Evolutionary conservation across 495 filamentous ascomycete genomes (phyloP), one percentile per base, ranked within the genome.

Genomic region (Lasiosphaeria hispida): DNA sequence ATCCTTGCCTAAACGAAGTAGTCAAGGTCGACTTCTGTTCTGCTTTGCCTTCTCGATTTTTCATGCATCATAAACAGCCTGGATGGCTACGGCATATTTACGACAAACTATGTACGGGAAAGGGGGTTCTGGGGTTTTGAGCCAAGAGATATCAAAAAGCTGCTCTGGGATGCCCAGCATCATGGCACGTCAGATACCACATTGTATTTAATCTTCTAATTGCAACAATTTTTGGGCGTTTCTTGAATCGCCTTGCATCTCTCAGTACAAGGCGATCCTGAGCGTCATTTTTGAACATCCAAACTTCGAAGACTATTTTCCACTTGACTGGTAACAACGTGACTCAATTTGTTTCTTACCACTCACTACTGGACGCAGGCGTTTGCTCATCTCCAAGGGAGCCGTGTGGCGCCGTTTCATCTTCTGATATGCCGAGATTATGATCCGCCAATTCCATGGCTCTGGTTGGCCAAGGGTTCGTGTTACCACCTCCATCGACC

Each of bases 131-230:
- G n/a, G n/a, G 43, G 43, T 19, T 47, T 47, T 54, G 19, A 39
- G 51, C 23, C 23, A 30, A 52, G 15, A 36, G 8, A 19, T 52
- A 58, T 51, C 42, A 60, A 36, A 30, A 38, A 36, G 23, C 13
- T 49, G 33, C 51, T 34, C 45, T 59, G 53, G 48, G 55, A 57
- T 59, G 57, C 55, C 58, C 55, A 52, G 53, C 49, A 54, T 19
- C 17, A 48, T 37, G 59, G 57, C 66, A 63, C 49, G 43, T 23
- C 43, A 52, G 63, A 73, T 75, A 73, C 68, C 65, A 66, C 63
- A 51, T 19, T 75, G 71, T 75, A 72, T 67, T 70, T 77, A 77
- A 75, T 74, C 62, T 69, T 72, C 68, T 77, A 77, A 77, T 77
- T 69, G 65, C 65, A 64, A 63, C 60, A 30, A 30, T 62, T 64